Evolutionary conservation across 495 filamentous ascomycete species (phyloP), one percentile per base, ranked within the genome.

Genomic region (Hypoxylon lienhwacheense): DNA sequence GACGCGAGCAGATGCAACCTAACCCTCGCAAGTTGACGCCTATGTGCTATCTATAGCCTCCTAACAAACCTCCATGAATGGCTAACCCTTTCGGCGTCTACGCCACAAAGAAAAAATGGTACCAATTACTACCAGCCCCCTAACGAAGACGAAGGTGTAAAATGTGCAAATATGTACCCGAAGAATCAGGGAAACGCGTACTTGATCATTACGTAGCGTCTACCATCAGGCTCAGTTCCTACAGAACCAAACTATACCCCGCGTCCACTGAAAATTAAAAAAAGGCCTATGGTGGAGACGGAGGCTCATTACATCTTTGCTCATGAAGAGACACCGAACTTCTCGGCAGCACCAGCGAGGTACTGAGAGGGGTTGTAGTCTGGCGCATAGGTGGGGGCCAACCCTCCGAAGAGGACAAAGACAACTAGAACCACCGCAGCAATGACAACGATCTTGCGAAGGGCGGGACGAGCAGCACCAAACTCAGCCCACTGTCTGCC

Each of bases 401-500:
- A 59, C 8, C 76, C 74, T 31, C 71, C 71, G 28, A 96, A 72
- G n/a, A 95, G 63, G 68, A 93, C 74, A 61, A 95, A 77, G 34
- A 85, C 60, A 42, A 85, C 63, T 24, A 89, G 51, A 15, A 85
- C 69, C 8, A 73, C 70, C 15, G 66, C 52, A 24, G 74, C 82
- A 47, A 93, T 78, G 59, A 91, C 74, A 41, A 91, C 67, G 22
- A 89, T 70, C 73, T 90, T 90, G 72, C 91, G 87, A 61, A 86
- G 73, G 34, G 81, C 81, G 24, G 92, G 92, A 47, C 81, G 83
- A 31, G 72, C 78, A 43, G 77, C 80, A 44, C 92, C 90, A 61
- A 93, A 96, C 59, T 96, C 90, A 43, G 87, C 85, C 91, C 91
- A 97, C 31, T 79, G 73, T 52, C 88, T 85, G 57, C 77, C 73